phyloP scores from a whole-genome alignment of 768 basidiomycete genomes.

The Suillus fuscotomentosus region DNA sequence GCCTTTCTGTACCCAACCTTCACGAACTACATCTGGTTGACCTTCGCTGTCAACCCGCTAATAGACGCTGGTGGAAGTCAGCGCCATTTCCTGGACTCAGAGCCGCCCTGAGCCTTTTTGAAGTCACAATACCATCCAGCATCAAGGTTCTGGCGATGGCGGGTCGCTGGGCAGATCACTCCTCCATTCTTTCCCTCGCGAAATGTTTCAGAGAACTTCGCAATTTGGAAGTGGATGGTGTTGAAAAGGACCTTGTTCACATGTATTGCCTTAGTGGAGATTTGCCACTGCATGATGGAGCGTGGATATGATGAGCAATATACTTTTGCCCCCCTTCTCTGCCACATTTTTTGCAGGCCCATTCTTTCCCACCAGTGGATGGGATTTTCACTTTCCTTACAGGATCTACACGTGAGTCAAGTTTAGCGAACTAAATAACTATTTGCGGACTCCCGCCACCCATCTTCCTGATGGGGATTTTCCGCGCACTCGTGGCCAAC shows the following conservation, averaged over 20 bases:
- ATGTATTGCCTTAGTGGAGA: neutral
- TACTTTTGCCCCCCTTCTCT: neutral
- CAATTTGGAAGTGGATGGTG: neutral
- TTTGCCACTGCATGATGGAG: neutral
- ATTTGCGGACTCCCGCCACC: neutral
- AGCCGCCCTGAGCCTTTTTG: neutral
- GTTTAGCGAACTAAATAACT: neutral
- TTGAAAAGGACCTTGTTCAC: neutral
- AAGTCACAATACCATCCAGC: neutral
- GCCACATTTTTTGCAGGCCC: neutral
- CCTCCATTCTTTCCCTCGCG: conserved; percentile 11
- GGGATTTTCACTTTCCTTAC: neutral
- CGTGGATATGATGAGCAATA: neutral
- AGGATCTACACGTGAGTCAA: neutral
- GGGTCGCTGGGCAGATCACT: conserved; percentile 28
- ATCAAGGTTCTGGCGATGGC: conserved; percentile 16
- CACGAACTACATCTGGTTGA: conserved; percentile 49
- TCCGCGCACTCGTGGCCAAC: neutral
- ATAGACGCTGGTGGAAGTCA: neutral
- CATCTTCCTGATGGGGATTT: neutral
- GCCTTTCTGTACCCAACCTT: conserved; percentile 48
- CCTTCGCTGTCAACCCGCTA: conserved; percentile 14
- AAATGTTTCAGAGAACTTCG: conserved; percentile 8
- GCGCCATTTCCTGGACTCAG: neutral
- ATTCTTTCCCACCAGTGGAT: neutral